These are phyloP conservation scores for Ogataea trehaloabstinens DNA, from an alignment of 805 yeast species.

Conservation along the genomic window DNA sequence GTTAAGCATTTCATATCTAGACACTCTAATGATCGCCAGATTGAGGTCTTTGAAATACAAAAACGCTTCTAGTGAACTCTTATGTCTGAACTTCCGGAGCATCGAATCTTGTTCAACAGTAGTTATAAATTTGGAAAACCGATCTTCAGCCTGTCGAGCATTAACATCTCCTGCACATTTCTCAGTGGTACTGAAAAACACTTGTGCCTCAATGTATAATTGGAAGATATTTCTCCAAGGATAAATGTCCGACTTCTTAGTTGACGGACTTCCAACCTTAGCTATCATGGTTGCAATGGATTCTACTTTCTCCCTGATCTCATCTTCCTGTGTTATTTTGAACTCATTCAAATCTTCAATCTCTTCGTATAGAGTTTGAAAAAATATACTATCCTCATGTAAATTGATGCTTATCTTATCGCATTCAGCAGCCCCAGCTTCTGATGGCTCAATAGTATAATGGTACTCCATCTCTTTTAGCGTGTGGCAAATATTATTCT, in stretches of 20 bases:
- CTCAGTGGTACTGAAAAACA: conserved; percentile 50
- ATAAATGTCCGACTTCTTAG: conserved; percentile 53
- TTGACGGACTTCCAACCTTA: conserved; percentile 39
- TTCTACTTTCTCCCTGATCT: conserved; percentile 42
- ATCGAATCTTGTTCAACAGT: conserved; percentile 39
- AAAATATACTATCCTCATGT: conserved; percentile 58
- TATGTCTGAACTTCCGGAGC: conserved; percentile 43
- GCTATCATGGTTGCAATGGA: conserved; percentile 39
- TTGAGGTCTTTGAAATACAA: conserved; percentile 52
- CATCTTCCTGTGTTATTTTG: conserved; percentile 40
- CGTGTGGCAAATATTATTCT: conserved; percentile 17
- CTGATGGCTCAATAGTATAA: conserved; percentile 14
- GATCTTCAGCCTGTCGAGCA: conserved; percentile 43
- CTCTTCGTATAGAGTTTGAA: conserved; percentile 56
- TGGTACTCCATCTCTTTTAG: conserved; percentile 17
- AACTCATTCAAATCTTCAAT: conserved; percentile 47
- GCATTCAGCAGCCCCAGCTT: conserved; percentile 5
- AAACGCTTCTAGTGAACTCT: conserved; percentile 44
- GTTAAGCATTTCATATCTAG: conserved; percentile 62
- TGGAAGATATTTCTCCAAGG: conserved; percentile 70
- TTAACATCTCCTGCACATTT: conserved; percentile 43
- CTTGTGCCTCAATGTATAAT: conserved; percentile 62
- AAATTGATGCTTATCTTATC: conserved; percentile 35
- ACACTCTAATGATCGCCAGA: conserved; percentile 50
- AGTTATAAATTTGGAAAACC: conserved; percentile 40